Percentiles rank a stretch among this genome's conserved stretches.
phyloP scores from a whole-genome alignment of 305 asterid genomes.

The Fraxinus ornus region DNA sequence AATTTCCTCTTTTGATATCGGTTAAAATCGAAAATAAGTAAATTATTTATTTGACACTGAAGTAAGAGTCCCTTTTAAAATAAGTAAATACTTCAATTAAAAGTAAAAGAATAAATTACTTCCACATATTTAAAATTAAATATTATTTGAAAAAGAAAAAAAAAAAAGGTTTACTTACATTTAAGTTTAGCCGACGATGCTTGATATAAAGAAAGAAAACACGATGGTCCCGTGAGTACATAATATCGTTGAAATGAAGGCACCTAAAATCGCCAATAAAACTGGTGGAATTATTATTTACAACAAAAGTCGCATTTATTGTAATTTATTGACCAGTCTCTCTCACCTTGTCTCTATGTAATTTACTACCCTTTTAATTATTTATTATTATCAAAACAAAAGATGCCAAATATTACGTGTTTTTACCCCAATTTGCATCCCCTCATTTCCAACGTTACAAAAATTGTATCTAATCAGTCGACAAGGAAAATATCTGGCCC shows the following conservation, averaged over 20 bases:
- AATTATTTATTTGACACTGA: neutral
- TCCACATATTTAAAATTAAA: too few relatives aligned
- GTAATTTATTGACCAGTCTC: neutral
- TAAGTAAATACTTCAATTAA: neutral
- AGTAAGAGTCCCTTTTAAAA: neutral
- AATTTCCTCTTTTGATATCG: too few relatives aligned
- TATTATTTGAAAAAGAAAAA: too few relatives aligned
- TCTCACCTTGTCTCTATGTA: neutral
- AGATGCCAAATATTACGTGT: neutral
- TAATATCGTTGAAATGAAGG: slow-evolving; percentile 4
- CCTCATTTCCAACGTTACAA: neutral
- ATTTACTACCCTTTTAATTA: neutral
- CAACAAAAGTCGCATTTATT: neutral
- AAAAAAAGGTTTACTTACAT: neutral
- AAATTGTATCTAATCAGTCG: neutral
- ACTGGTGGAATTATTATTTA: neutral
- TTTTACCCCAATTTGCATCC: neutral
- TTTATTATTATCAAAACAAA: too few relatives aligned
- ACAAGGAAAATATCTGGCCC: too few relatives aligned
- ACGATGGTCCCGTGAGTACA: slow-evolving; percentile 29
- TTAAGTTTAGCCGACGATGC: neutral
- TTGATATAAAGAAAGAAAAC: neutral
- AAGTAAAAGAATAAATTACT: neutral
- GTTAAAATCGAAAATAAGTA: too few relatives aligned
- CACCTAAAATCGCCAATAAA: slow-evolving; percentile 11